Base-by-base conservation (phyloP, 1,284 basidiomycete species). In the Coniferiporia sulphurascens region DNA sequence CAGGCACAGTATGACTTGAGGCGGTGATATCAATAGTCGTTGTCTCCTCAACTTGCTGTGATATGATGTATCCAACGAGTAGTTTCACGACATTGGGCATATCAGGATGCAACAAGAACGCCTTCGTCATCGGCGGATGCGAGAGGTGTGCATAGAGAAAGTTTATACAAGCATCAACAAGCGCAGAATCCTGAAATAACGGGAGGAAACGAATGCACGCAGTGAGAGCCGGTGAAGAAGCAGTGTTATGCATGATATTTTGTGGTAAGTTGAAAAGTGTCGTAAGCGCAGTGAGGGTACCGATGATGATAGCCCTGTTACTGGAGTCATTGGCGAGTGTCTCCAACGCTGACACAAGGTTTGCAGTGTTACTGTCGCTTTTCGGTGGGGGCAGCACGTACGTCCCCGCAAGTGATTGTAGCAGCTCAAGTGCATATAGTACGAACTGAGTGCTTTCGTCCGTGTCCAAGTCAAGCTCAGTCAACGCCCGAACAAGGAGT, bases 81-180 rank as follows among this genome's bases (percentile, higher is more conserved):
- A 92, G 70, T 62, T 78, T 84, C 46, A 93, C 72, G 15, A 85
- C 80, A 17, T 78, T 79, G 1, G 84, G 79, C 81, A 93, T 84
- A 48, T 85, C 77, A 1, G 81, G 76, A 65, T 87, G 84, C 9
- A 85, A 76, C 41, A 92, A 71, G 67, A 94, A 90, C 2, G 84
- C 81, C 65, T 87, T 87, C n/a, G 87, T 83, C 81, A 90, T 87
- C 1, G 84, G 74, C 10, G 86, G 81, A 66, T 89, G 78, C 5
- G 87, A 86, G 17, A 93, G 75, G 70, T 93, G 87, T 9, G 82
- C 76, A 68, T 91, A 91, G 9, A 94, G 70, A 66, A 86, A 91
- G 69, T 89, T 90, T 57, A 93, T 69, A 52, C 81, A 82, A 3
- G 84, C 82, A 53, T 89, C 85, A 3, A 87, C 74, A 21, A 93